Evolutionary conservation across 805 yeast species (phyloP).

Genomic region (Zygosaccharomyces pseudorouxii): DNA sequence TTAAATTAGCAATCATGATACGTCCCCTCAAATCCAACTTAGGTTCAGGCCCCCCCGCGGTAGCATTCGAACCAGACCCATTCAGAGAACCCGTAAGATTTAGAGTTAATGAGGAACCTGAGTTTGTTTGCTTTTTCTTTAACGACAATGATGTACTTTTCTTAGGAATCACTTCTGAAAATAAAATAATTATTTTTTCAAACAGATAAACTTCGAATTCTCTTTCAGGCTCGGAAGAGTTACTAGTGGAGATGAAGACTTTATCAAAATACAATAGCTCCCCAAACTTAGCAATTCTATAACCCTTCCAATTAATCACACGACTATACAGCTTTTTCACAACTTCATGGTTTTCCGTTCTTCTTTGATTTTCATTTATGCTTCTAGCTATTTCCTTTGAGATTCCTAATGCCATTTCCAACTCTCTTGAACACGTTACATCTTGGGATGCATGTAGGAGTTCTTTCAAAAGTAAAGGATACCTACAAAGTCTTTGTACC

Average conservation of each 20-base stretch:
- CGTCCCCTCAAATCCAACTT: constrained; percentile 71
- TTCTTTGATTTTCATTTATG: constrained; percentile 91
- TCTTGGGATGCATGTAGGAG: constrained; percentile 59
- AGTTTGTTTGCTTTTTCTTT: constrained; percentile 35
- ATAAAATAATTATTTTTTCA: constrained; percentile 61
- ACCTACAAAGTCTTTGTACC: constrained; percentile 92
- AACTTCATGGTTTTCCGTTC: constrained; percentile 76
- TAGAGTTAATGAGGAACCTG: constrained; percentile 12
- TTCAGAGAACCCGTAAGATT: constrained; percentile 15
- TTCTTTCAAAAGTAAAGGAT: constrained; percentile 78
- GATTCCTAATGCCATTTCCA: constrained; percentile 63
- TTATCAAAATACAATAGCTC: constrained; percentile 71
- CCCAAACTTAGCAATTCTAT: constrained; percentile 73
- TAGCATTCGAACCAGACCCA: constrained; percentile 9
- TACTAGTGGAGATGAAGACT: constrained; percentile 46
- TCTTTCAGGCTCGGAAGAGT: constrained; percentile 58
- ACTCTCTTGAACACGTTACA: constrained; percentile 55
- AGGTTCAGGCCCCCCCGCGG: constrained; percentile 24
- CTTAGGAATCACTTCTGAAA: constrained; percentile 53
- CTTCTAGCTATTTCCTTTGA: constrained; percentile 79
- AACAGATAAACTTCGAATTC: constrained; percentile 88
- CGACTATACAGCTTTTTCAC: constrained; percentile 65
- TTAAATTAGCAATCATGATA: constrained; percentile 67
- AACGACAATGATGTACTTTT: constrained; percentile 45
- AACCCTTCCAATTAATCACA: constrained; percentile 91